These are phyloP conservation scores for Noccaea caerulescens DNA, from an alignment of 345 rosid species.

Conservation along the genomic window DNA sequence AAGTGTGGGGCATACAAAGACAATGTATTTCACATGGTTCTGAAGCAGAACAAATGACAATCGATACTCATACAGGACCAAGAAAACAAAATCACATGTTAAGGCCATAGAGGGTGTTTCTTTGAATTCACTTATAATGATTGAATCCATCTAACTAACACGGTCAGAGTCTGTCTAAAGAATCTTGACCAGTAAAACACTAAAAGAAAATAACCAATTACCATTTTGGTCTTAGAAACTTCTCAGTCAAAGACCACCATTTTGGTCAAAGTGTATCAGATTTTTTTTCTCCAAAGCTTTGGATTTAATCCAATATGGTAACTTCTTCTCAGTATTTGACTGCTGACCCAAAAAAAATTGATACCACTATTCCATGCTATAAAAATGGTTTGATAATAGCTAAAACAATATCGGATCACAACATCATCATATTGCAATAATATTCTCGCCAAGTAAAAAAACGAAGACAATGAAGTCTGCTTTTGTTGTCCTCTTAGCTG, in stretches of 20 bases:
- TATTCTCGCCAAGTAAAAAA: not conserved
- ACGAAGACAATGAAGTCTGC: constrained; percentile 10
- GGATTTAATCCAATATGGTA: not conserved
- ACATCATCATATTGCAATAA: not conserved
- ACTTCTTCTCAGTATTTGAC: not conserved
- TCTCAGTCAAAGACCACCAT: too few relatives aligned
- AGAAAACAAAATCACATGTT: constrained; percentile 22
- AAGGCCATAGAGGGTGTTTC: not conserved
- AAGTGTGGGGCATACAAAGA: constrained; percentile 13
- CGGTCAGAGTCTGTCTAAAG: too few relatives aligned
- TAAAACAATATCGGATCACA: too few relatives aligned
- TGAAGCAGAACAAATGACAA: constrained; percentile 7
- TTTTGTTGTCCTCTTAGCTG: not conserved
- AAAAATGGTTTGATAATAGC: not conserved
- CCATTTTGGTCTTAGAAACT: too few relatives aligned
- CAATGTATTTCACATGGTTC: not conserved
- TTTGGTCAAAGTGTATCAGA: not conserved
- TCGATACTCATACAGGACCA: too few relatives aligned
- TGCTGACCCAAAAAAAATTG: too few relatives aligned
- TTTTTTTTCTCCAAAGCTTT: too few relatives aligned
- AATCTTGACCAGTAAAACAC: too few relatives aligned
- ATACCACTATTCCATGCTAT: not conserved
- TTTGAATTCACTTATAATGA: too few relatives aligned
- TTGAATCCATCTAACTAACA: too few relatives aligned
- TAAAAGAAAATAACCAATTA: too few relatives aligned